phyloP scores from a whole-genome alignment of 306 rosid genomes.

The Senna tora region DNA sequence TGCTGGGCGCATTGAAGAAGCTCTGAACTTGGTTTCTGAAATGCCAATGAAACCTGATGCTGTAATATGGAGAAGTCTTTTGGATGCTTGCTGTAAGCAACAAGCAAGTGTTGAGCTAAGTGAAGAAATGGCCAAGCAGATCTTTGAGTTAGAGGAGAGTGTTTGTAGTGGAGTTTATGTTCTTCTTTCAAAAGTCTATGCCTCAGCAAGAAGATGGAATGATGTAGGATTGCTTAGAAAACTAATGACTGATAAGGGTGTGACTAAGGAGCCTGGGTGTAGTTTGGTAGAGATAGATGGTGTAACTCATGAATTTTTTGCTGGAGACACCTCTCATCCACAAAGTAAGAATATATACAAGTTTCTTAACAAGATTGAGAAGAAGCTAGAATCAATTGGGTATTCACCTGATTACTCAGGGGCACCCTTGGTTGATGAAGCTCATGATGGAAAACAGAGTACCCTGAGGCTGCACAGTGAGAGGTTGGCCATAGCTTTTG shows the following conservation, averaged over 20 bases:
- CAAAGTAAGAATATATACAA: constrained; percentile 49
- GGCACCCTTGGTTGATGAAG: constrained; percentile 58
- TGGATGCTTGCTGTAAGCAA: constrained; percentile 78
- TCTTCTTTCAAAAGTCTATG: constrained; percentile 74
- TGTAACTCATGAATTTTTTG: constrained; percentile 69
- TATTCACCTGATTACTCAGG: constrained; percentile 61
- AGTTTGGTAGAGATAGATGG: constrained; percentile 74
- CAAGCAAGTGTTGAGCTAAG: constrained; percentile 68
- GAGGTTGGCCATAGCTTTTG: constrained; percentile 78
- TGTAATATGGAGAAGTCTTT: constrained; percentile 84
- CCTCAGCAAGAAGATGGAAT: constrained; percentile 72
- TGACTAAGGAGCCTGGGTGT: constrained; percentile 75
- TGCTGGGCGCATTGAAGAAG: constrained; percentile 61
- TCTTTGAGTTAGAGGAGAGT: constrained; percentile 53
- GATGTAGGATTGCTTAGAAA: constrained; percentile 73
- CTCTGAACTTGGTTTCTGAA: constrained; percentile 58
- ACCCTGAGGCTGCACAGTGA: constrained; percentile 70
- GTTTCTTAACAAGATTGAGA: constrained; percentile 55
- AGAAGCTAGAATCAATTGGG: constrained; percentile 53
- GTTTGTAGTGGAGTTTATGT: constrained; percentile 69
- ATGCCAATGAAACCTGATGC: constrained; percentile 81
- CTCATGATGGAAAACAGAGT: constrained; percentile 42
- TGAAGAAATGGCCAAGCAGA: constrained; percentile 61
- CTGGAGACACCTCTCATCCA: constrained; percentile 82
- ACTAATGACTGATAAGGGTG: constrained; percentile 65